These are phyloP conservation scores for Pugionium dolabratum DNA, from an alignment of 345 rosid species.

Conservation along the genomic window DNA sequence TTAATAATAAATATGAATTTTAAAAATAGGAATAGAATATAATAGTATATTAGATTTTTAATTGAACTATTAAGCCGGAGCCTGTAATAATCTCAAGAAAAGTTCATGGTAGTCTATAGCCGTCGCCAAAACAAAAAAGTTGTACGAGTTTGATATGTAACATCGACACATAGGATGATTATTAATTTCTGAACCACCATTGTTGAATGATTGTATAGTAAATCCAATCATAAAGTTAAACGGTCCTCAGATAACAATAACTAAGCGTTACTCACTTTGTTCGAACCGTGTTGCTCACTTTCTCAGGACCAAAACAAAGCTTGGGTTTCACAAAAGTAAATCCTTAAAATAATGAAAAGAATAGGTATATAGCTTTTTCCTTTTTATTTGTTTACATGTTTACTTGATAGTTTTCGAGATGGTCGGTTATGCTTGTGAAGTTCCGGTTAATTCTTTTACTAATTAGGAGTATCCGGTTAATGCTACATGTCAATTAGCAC, in stretches of 20 bases:
- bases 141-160: too few species aligned
- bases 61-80: too few species aligned
- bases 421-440: neutral
- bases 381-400: neutral
- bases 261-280: constrained; percentile 27
- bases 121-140: too few species aligned
- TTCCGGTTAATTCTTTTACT: constrained; percentile 4
- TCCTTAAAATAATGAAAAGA: neutral
- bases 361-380: neutral
- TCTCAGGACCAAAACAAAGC: constrained; percentile 26
- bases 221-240: neutral
- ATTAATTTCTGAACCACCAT: neutral
- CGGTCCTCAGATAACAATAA: neutral
- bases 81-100: too few species aligned
- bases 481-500: neutral
- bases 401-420: neutral
- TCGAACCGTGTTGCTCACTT: constrained; percentile 34
- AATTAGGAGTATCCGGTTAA: constrained; percentile 11
- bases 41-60: too few species aligned
- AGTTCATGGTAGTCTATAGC: too few species aligned
- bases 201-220: neutral
- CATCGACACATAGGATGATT: too few species aligned
- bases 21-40: too few species aligned
- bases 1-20: too few species aligned
- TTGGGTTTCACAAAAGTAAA: constrained; percentile 22